Base-by-base conservation (phyloP, 306 rosid species). In the Fagus crenata region DNA sequence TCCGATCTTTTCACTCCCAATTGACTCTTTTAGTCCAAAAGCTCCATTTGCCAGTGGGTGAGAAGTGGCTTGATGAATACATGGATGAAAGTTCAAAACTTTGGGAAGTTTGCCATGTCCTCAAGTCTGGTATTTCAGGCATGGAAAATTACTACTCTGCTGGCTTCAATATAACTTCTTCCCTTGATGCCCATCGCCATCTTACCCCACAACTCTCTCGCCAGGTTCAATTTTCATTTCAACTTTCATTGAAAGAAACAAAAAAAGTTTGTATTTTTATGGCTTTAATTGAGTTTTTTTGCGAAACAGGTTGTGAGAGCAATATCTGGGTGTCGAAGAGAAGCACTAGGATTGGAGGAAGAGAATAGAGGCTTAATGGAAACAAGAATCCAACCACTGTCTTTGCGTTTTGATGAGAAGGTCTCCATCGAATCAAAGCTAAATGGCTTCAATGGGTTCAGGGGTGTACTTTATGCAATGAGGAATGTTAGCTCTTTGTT, bases 71-170 rank as follows among this genome's bases (percentile, higher is more conserved):
- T 13, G 98, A 96, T 77, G 99, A 96, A 77, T 96, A 96, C 86
- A 96, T 96, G 99, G 99, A 96, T 76, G 98, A 96, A 78, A 96
- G 98, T 67, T 88, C 98, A n/a, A 96, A 89, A 82, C 99, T 96
- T 22, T 96, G 99, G 99, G 98, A 96, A 41, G 97, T 97, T 68
- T 96, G 98, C 53, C 97, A 91, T 78, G 96, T 96, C 74, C 91
- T 96, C 68, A 96, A 96, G 90, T 88, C 98, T 31, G 99, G 90
- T 61, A 87, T 96, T 73, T 96, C 97, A 1, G 92, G 89, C 59
- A 88, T 96, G 84, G 99, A 96, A 53, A 87, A 40, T 59, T 93
- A 84, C 85, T 89, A 85, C 85, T 89, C 99, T 53, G 86, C 99
- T 32, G 90, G 96, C 17, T 77, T 79, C 18, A 92, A 88, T 83